phyloP scores from a whole-genome alignment of 768 basidiomycete genomes.

The Boletellus emodensis region DNA sequence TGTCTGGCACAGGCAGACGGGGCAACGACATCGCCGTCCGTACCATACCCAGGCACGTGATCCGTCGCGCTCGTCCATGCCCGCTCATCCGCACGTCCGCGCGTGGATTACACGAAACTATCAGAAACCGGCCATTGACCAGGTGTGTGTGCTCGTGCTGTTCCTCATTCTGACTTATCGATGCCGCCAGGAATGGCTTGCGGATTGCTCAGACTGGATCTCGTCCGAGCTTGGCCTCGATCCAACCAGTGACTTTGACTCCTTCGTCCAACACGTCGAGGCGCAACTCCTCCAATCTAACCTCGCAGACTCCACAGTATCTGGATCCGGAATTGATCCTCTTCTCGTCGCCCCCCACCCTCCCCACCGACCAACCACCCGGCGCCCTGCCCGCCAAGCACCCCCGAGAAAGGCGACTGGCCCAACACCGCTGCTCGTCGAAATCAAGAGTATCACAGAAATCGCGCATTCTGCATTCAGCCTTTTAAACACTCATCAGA shows the following conservation, averaged over 20 bases:
- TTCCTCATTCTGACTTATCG: not conserved
- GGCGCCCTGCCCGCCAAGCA: conserved; percentile 1
- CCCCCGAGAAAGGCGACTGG: conserved; percentile 28
- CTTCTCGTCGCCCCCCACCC: conserved; percentile 14
- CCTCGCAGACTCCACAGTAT: conserved; percentile 66
- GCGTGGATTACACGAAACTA: conserved; percentile 56
- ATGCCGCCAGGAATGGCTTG: conserved; percentile 63
- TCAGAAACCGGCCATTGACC: conserved; percentile 61
- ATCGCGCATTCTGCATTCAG: conserved; percentile 81
- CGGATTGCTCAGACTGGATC: conserved; percentile 68
- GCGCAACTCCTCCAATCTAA: conserved; percentile 69
- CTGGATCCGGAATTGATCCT: conserved; percentile 57
- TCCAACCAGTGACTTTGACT: conserved; percentile 44
- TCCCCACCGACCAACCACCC: not conserved
- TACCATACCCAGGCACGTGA: conserved; percentile 16
- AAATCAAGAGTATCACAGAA: conserved; percentile 76
- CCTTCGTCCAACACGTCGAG: conserved; percentile 54
- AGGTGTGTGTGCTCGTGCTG: conserved; percentile 34
- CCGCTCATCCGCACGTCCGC: conserved; percentile 31
- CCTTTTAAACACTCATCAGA: conserved; percentile 60
- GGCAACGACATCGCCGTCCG: conserved; percentile 39
- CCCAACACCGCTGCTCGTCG: conserved; percentile 58
- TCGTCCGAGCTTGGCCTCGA: conserved; percentile 43
- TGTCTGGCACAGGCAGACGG: conserved; percentile 78
- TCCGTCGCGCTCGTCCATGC: conserved; percentile 14